Percentiles rank a stretch among this genome's conserved stretches.
Evolutionary conservation across 78 protist genomes (phyloP).

Genomic region (Tieghemostelium lacteum): DNA sequence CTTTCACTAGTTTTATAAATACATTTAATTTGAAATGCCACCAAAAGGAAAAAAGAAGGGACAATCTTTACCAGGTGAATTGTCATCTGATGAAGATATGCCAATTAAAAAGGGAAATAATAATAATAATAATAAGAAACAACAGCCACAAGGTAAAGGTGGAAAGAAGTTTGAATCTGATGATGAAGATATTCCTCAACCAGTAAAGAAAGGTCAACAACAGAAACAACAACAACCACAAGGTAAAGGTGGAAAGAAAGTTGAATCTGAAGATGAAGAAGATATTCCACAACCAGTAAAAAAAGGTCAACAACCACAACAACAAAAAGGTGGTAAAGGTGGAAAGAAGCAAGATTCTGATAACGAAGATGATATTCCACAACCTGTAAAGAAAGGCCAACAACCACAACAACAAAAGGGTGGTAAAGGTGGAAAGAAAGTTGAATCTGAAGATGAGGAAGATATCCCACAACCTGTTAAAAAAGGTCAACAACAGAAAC

Average conservation of each 20-base stretch:
- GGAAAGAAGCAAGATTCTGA: not conserved
- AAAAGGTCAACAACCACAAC: slow-evolving; percentile 39
- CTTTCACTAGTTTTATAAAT: too few species aligned
- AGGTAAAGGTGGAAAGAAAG: slow-evolving; percentile 19
- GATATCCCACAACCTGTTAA: slow-evolving; percentile 69
- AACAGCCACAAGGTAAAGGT: not conserved
- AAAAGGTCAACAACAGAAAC: slow-evolving; percentile 31
- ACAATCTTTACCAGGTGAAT: too few species aligned
- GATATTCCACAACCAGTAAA: slow-evolving; percentile 41
- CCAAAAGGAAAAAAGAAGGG: slow-evolving; percentile 72
- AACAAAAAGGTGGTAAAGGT: slow-evolving; percentile 47
- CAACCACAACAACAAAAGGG: slow-evolving; percentile 35
- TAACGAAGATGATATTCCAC: slow-evolving; percentile 1
- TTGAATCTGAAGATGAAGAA: slow-evolving; percentile 29
- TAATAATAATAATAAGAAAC: too few species aligned
- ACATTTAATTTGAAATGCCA: slow-evolving; percentile 30
- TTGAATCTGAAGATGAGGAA: slow-evolving; percentile 1
- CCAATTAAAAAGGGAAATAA: too few species aligned
- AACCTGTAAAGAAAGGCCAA: slow-evolving; percentile 44
- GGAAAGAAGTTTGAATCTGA: slow-evolving; percentile 50
- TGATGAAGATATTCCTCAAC: slow-evolving; percentile 50
- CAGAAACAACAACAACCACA: not conserved
- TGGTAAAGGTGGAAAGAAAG: slow-evolving; percentile 15
- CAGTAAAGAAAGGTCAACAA: not conserved
- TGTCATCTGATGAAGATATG: too few species aligned